Conservation (phyloP, 2,329 filamentous ascomycete species). For the Bipolaris sorokiniana region DNA sequence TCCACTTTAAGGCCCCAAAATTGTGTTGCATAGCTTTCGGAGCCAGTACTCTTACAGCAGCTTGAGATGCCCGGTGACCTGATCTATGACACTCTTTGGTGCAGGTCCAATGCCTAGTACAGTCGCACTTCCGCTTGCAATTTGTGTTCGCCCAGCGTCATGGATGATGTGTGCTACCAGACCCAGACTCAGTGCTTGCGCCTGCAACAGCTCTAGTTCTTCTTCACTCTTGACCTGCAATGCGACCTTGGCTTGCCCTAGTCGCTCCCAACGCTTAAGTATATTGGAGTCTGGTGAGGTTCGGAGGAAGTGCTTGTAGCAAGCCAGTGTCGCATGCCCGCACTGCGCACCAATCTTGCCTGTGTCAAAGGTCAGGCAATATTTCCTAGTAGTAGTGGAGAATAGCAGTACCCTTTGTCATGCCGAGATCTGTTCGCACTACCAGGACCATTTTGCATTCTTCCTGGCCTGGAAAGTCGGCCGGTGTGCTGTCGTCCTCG, state of each 20-base stretch:
- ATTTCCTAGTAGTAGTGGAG: background rate
- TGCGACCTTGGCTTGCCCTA: conserved; percentile 92
- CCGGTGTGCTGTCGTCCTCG: conserved; percentile 42
- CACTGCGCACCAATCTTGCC: conserved; percentile 98
- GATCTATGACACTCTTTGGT: conserved; percentile 84
- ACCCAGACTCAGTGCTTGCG: conserved; percentile 80
- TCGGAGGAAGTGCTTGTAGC: conserved; percentile 82
- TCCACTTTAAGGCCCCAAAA: background rate
- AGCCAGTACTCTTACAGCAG: conserved; percentile 64
- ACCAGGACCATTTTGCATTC: conserved; percentile 95
- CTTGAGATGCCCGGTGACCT: conserved; percentile 84
- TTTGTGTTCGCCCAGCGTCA: conserved; percentile 97
- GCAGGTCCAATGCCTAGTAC: conserved; percentile 78
- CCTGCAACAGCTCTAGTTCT: conserved; percentile 75
- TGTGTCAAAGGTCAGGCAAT: conserved; percentile 46
- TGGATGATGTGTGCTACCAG: conserved; percentile 88
- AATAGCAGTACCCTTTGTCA: conserved; percentile 80
- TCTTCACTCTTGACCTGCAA: conserved; percentile 88
- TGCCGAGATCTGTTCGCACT: conserved; percentile 91
- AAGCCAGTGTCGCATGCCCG: conserved; percentile 93
- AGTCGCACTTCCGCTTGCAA: conserved; percentile 88
- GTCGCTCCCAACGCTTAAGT: conserved; percentile 81
- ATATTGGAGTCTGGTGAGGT: conserved; percentile 64
- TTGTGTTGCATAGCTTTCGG: background rate
- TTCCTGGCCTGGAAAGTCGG: conserved; percentile 63